Evolutionary conservation across 2,329 filamentous ascomycete species (phyloP).

Genomic region (Fusarium sp.): DNA sequence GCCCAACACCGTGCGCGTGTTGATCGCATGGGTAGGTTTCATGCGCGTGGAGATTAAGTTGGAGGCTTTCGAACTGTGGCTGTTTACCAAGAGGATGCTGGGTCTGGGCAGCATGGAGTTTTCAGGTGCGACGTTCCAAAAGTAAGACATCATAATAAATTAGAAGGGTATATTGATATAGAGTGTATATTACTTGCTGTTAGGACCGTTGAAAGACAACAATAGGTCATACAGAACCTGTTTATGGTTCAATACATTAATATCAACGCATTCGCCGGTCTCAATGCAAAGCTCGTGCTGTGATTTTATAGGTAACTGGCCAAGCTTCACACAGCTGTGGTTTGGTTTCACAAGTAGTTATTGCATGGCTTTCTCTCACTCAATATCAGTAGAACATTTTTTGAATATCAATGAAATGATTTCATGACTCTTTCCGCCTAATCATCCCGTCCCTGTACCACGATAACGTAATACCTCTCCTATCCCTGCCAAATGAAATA

Average conservation of each 20-base stretch:
- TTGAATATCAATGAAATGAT: not conserved
- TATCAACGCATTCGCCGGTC: not conserved
- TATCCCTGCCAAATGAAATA: constrained; percentile 10
- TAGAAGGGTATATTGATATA: constrained; percentile 41
- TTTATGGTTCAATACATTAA: not conserved
- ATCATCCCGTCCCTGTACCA: not conserved
- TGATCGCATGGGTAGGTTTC: constrained; percentile 70
- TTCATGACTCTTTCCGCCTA: not conserved
- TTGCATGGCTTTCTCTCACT: not conserved
- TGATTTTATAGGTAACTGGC: not conserved
- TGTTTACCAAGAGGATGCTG: constrained; percentile 64
- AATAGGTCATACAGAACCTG: constrained; percentile 1
- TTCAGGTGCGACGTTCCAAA: constrained; percentile 42
- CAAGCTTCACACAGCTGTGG: not conserved
- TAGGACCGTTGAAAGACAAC: constrained; percentile 6
- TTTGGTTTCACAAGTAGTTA: not conserved
- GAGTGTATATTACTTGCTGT: constrained; percentile 37
- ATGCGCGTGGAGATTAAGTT: constrained; percentile 73
- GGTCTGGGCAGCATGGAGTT: constrained; percentile 50
- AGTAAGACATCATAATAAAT: constrained; percentile 27
- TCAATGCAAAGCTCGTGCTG: too few relatives aligned
- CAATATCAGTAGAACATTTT: not conserved
- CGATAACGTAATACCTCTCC: not conserved
- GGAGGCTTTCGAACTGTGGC: constrained; percentile 72
- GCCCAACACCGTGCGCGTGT: constrained; percentile 64